Evolutionary conservation across 1,139 yeast genomes (phyloP).

Genomic region (Tardiomyces digboiensis): DNA sequence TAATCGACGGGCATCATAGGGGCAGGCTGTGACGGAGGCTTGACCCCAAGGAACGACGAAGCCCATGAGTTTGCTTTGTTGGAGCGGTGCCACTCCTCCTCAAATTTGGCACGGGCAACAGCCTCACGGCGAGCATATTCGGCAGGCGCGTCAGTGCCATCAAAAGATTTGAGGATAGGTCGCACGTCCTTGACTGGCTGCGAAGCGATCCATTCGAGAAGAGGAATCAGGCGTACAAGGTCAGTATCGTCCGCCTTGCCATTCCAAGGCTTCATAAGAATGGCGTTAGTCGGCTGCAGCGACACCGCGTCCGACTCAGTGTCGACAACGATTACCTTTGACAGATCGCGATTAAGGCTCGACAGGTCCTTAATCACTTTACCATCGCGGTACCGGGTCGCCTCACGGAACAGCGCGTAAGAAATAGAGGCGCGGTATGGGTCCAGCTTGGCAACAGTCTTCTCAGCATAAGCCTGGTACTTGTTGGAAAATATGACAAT

Average conservation of each 20-base stretch:
- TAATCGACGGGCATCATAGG: slow-evolving; percentile 87
- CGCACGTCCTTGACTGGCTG: slow-evolving; percentile 88
- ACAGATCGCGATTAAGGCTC: slow-evolving; percentile 82
- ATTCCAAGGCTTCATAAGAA: slow-evolving; percentile 76
- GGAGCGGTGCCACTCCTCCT: slow-evolving; percentile 51
- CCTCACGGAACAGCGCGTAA: slow-evolving; percentile 84
- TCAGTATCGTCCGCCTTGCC: slow-evolving; percentile 74
- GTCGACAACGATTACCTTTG: slow-evolving; percentile 73
- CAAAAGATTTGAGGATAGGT: slow-evolving; percentile 69
- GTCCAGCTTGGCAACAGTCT: slow-evolving; percentile 77
- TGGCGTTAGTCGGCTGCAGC: slow-evolving; percentile 88
- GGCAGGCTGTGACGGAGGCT: slow-evolving; percentile 39
- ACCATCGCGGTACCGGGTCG: slow-evolving; percentile 85
- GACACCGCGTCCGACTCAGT: slow-evolving; percentile 63
- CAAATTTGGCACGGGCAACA: slow-evolving; percentile 61
- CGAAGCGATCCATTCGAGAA: slow-evolving; percentile 90
- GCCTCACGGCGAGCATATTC: slow-evolving; percentile 77
- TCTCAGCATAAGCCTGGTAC: slow-evolving; percentile 80
- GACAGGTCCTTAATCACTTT: slow-evolving; percentile 65
- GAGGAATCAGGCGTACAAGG: slow-evolving; percentile 74
- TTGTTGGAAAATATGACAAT: slow-evolving; percentile 84
- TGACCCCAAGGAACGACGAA: slow-evolving; percentile 55
- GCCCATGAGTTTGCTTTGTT: slow-evolving; percentile 40
- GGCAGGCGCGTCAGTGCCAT: slow-evolving; percentile 53
- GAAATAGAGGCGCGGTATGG: slow-evolving; percentile 88